A percentile compares a stretch with the other conserved stretches of the same genome.
Conservation (phyloP, 1,284 basidiomycete genomes). For the Naganishia albida region DNA sequence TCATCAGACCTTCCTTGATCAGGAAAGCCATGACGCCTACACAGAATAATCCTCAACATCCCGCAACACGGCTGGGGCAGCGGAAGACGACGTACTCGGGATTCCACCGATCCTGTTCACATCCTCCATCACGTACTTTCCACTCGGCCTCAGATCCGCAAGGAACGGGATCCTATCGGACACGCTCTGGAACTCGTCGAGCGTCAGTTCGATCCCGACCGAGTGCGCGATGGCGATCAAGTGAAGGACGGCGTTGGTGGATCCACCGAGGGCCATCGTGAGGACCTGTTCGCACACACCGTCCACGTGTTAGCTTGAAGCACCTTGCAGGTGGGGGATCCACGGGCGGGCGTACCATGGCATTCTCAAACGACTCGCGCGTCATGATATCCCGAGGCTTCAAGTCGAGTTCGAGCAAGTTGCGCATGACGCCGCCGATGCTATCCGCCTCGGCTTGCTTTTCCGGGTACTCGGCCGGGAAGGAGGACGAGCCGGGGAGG, state of each 20-base stretch:
- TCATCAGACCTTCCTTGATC: constrained; percentile 80
- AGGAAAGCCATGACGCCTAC: constrained; percentile 67
- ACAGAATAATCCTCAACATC: background rate
- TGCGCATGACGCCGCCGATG: constrained; percentile 76
- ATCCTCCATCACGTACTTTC: constrained; percentile 96
- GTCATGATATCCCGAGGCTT: constrained; percentile 96
- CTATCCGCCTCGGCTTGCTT: constrained; percentile 73
- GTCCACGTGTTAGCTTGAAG: background rate
- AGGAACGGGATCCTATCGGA: constrained; percentile 90
- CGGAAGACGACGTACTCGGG: constrained; percentile 61
- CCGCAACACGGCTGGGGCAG: constrained; percentile 12
- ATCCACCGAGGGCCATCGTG: constrained; percentile 91
- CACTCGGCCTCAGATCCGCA: constrained; percentile 91
- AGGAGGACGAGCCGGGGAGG: constrained; percentile 93
- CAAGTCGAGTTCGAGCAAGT: constrained; percentile 87
- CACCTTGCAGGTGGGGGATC: background rate
- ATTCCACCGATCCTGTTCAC: constrained; percentile 84
- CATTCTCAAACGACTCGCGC: constrained; percentile 90
- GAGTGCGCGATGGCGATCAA: constrained; percentile 90
- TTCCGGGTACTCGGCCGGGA: constrained; percentile 86
- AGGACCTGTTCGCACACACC: constrained; percentile 63
- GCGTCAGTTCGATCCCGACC: constrained; percentile 79
- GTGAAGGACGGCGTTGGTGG: constrained; percentile 91
- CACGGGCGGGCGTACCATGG: constrained; percentile 71
- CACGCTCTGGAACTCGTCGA: constrained; percentile 91